Evolutionary conservation across 805 yeast genomes (phyloP).

Genomic region (Brettanomyces nanus): DNA sequence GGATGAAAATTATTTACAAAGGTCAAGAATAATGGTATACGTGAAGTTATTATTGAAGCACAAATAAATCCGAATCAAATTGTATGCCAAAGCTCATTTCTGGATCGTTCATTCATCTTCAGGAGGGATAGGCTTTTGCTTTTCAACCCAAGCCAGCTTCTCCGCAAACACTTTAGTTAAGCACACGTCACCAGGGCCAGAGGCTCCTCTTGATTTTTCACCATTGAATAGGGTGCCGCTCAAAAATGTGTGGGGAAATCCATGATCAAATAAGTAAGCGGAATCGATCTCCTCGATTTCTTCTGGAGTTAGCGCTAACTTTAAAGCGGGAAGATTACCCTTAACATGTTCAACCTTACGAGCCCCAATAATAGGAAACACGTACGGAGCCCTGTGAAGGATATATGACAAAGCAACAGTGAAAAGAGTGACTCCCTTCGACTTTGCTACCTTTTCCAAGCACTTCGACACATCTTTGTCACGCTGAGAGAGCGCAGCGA

Average conservation of each 20-base stretch:
- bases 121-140: not conserved
- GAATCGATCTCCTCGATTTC: not conserved
- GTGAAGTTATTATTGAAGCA: too few species aligned
- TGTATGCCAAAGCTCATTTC: too few species aligned
- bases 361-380: not conserved
- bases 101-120: not conserved
- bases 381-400: not conserved
- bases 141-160: not conserved
- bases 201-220: not conserved
- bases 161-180: not conserved
- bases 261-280: not conserved
- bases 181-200: not conserved
- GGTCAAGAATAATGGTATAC: too few species aligned
- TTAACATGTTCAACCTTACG: not conserved
- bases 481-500: not conserved
- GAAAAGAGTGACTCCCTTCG: not conserved
- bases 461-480: not conserved
- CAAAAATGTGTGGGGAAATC: not conserved
- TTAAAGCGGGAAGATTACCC: not conserved
- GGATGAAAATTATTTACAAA: too few species aligned
- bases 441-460: not conserved
- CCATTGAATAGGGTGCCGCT: not conserved
- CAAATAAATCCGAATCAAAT: too few species aligned
- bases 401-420: not conserved
- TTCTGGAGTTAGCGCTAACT: not conserved